phyloP scores from a whole-genome alignment of 441 rosid genomes.

The Geranium incanum region DNA sequence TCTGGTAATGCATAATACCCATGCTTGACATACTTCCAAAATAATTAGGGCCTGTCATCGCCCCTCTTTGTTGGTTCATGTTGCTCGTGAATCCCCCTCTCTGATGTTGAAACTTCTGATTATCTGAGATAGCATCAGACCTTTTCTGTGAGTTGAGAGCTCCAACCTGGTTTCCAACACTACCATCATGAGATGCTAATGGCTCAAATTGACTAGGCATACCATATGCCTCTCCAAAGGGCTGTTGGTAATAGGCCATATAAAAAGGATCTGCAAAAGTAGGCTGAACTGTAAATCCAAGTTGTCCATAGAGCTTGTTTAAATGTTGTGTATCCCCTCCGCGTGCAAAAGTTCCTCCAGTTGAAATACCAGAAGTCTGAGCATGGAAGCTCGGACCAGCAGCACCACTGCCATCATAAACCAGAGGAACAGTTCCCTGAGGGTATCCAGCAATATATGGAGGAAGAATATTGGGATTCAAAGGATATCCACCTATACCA shows the following conservation, averaged over 20 bases:
- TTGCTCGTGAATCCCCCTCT: constrained; percentile 30
- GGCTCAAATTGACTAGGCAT: constrained; percentile 35
- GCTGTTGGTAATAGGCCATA: constrained; percentile 46
- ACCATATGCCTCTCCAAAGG: constrained; percentile 34
- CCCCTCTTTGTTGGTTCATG: constrained; percentile 29
- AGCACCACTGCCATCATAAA: constrained; percentile 28
- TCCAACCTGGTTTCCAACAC: constrained; percentile 29
- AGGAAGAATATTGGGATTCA: constrained; percentile 34
- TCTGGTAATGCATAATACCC: constrained; percentile 44
- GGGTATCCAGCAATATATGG: constrained; percentile 43
- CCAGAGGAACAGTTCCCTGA: constrained; percentile 34
- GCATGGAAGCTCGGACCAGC: constrained; percentile 35
- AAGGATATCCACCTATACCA: constrained; percentile 39
- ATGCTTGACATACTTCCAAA: constrained; percentile 34
- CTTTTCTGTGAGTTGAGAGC: constrained; percentile 33
- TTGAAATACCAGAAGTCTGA: constrained; percentile 35
- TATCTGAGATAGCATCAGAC: constrained; percentile 27
- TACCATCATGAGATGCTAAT: constrained; percentile 27
- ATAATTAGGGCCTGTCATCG: constrained; percentile 29
- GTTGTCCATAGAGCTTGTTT: constrained; percentile 41
- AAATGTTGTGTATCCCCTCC: constrained; percentile 40
- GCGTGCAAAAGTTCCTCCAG: constrained; percentile 35
- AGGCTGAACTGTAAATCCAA: constrained; percentile 38
- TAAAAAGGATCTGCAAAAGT: constrained; percentile 39
- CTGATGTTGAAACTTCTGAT: constrained; percentile 30